Evolutionary conservation across 2,329 filamentous ascomycete species (phyloP).

Genomic region (Apiospora marii): DNA sequence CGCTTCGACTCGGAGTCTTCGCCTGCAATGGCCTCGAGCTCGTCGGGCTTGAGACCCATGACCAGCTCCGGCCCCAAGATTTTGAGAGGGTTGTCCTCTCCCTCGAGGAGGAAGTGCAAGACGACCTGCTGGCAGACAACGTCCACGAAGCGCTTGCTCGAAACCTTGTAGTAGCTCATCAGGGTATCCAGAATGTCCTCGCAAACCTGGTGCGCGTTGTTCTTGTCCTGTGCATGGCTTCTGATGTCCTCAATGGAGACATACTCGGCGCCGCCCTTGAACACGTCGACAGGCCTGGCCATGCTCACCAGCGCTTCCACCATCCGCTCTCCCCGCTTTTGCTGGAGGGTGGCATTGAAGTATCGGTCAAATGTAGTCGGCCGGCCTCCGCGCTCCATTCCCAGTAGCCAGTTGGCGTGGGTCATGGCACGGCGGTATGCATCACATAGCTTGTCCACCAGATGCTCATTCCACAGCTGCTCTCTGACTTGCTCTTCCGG

Average conservation of each 20-base stretch:
- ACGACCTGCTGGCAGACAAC: slow-evolving; percentile 57
- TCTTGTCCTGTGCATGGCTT: background rate
- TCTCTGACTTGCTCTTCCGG: slow-evolving; percentile 50
- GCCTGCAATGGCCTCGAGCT: slow-evolving; percentile 56
- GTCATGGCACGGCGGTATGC: slow-evolving; percentile 57
- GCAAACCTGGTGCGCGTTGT: slow-evolving; percentile 40
- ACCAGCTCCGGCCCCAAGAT: slow-evolving; percentile 55
- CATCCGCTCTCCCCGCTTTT: background rate
- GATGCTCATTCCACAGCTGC: slow-evolving; percentile 41
- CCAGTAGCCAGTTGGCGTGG: slow-evolving; percentile 59
- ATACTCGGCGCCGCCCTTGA: too few species aligned
- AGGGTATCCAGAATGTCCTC: slow-evolving; percentile 60
- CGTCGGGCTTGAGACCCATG: slow-evolving; percentile 45
- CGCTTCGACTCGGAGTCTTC: slow-evolving; percentile 48
- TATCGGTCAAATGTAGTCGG: slow-evolving; percentile 61
- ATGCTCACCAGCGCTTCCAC: background rate
- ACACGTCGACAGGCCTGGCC: too few species aligned
- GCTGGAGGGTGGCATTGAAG: slow-evolving; percentile 47
- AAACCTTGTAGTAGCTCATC: slow-evolving; percentile 59
- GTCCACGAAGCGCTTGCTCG: slow-evolving; percentile 60
- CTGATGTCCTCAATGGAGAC: background rate
- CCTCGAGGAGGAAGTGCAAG: slow-evolving; percentile 52
- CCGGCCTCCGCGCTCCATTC: slow-evolving; percentile 55
- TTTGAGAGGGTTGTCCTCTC: slow-evolving; percentile 51
- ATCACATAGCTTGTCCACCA: slow-evolving; percentile 54